Percentiles rank a stretch among this genome's conserved stretches.
Evolutionary conservation across 768 basidiomycete species (phyloP).

Genomic region (Lactarius hatsudake): DNA sequence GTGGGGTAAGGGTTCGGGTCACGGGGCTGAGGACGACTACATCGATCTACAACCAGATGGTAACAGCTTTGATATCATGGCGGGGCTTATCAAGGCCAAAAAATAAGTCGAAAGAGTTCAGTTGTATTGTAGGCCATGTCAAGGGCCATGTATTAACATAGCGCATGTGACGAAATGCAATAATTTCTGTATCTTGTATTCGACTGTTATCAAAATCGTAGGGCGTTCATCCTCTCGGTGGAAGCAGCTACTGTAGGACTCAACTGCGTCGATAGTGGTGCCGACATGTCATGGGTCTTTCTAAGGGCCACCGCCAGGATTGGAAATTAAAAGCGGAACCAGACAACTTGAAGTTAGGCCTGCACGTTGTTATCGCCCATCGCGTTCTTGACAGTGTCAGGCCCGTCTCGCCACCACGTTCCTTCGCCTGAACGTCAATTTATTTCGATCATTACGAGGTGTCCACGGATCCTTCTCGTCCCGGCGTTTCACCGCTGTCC

Average conservation of each 20-base stretch:
- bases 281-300: not conserved
- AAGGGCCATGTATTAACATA: no score
- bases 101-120: constrained; percentile 13
- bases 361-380: not conserved
- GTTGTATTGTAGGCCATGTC: not conserved
- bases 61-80: constrained; percentile 95
- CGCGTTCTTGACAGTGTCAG: not conserved
- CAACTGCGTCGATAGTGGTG: no score
- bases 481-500: constrained; percentile 50
- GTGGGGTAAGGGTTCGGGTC: constrained; percentile 30
- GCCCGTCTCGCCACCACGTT: not conserved
- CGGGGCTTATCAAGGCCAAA: constrained; percentile 71
- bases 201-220: no score
- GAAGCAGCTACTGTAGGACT: no score
- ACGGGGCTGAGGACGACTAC: constrained; percentile 41
- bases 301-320: no score
- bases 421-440: not conserved
- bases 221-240: no score
- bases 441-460: not conserved
- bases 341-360: not conserved
- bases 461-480: constrained; percentile 44
- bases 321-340: not conserved
- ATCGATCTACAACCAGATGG: constrained; percentile 96
- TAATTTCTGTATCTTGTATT: no score
- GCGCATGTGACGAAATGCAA: no score